Percentiles rank a stretch among this genome's conserved stretches.
These are phyloP conservation scores for Leccinum arenicola DNA, from an alignment of 768 basidiomycete genomes.

Conservation along the genomic window DNA sequence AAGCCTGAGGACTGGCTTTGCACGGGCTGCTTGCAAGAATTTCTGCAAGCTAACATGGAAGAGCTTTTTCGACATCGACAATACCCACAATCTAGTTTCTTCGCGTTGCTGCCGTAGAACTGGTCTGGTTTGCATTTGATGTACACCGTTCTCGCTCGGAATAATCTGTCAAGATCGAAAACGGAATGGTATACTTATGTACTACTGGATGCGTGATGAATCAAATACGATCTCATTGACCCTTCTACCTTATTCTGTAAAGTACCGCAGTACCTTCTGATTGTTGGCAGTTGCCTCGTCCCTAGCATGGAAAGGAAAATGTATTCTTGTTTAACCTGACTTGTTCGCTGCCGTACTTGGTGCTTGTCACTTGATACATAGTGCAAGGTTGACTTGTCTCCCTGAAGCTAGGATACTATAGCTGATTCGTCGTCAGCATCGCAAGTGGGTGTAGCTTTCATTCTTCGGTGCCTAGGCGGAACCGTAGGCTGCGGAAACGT, in stretches of 20 bases:
- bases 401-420: not conserved
- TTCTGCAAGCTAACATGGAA: constrained; percentile 11
- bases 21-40: constrained; percentile 3
- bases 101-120: not conserved
- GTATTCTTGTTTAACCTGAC: not conserved
- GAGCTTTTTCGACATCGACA: not conserved
- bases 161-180: not conserved
- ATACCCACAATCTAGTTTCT: not conserved
- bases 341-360: too few relatives aligned
- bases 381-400: too few relatives aligned
- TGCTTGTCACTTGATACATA: too few relatives aligned
- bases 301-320: not conserved
- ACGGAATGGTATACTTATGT: not conserved
- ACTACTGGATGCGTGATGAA: not conserved
- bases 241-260: not conserved
- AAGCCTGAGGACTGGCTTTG: constrained; percentile 12
- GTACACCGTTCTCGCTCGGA: not conserved
- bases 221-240: not conserved
- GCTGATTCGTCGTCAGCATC: not conserved
- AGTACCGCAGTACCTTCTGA: not conserved
- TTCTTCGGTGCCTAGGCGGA: not conserved
- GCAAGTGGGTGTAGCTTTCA: not conserved
- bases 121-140: not conserved
- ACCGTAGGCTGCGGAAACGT: too few relatives aligned
- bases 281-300: not conserved